Evolutionary conservation across 805 yeast genomes (phyloP), one percentile per base, ranked within the genome.

Genomic region (Starmerella sp.): DNA sequence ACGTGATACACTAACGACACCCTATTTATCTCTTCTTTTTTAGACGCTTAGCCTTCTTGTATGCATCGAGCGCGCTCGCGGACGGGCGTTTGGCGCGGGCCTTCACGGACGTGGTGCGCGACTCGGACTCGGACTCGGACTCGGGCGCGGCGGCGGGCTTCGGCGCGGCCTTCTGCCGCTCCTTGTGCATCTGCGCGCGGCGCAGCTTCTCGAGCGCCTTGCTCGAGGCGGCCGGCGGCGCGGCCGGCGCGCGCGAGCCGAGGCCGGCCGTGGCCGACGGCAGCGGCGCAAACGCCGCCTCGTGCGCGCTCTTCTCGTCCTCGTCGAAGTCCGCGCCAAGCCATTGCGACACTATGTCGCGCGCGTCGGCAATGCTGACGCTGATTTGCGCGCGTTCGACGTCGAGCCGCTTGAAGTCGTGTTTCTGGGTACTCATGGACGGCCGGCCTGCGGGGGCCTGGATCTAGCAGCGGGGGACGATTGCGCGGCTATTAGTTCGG

Each of bases 301-400:
- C 52, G 9, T 39, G 45, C n/a, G 50, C 56, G 6, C 49, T 54
- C 13, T 42, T 51, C 28, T 54, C 59, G 28, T 42, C 45, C 11
- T 39, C 57, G 8, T 51, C 48, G 17, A 31, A 48, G 34, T 53
- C 58, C 5, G 41, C n/a, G 15, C 62, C 62, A 52, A 61, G 53
- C 64, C 61, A 56, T 22, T 42, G 36, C 15, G 62, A 35, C 17
- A 62, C 64, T 7, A 60, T 47, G 17, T 57, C 57, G 30, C 56
- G 43, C 5, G 64, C 64, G 13, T 52, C 57, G 42, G 57, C 57
- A 3, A 62, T 45, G 14, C 59, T 44, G 6, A 61, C 60, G 9
- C 51, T 46, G 1, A 62, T 35, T 30, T 54, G 53, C 7, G 64
- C 64, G 7, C 64, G 48, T 36, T 61, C 65, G 1, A 58, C 51